Evolutionary conservation across 306 rosid species (phyloP), one percentile per base, ranked within the genome.

Genomic region (Datisca glomerata): DNA sequence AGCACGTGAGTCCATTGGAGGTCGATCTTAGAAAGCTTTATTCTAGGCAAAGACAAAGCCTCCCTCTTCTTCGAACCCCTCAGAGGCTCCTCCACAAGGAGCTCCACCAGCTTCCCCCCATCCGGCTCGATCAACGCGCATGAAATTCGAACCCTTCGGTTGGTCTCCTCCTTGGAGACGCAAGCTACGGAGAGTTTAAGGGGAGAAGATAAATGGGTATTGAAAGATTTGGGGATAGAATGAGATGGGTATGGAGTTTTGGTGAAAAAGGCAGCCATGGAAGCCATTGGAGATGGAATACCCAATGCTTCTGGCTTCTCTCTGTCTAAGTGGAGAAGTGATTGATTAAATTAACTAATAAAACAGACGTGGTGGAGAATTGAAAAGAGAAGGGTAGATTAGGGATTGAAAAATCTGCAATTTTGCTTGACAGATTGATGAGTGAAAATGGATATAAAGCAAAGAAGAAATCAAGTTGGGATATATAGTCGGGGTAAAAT

Each of bases 1-100:
- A 91, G 78, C 3, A 84, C 98, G 4, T 91, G 98, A 19, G 80
- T 80, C 96, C 98, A 91, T 32, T 84, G 72, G 11, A 74, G 35
- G 47, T 91, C 96, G 42, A 91, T 79, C 28, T 70, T 40, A 0
- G 96, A 75, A 14, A 91, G 84, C 53, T 71, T 59, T 47, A 91
- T 52, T 52, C 73, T 64, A 0, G 98, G 92, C 18, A 91, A 19
- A 37, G 71, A 61, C 8, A 77, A 59, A 13, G 91, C 94, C 24
- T 84, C 94, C 4, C 51, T 65, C 51, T 51, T 80, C 71, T 65
- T 91, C 72, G 24, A 57, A 16, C 59, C 72, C 35, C 67, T 66
- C 20, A 42, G 34, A 0, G 78, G 42, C 47, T 75, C 84, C 24
- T 55, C 68, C 2, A 84, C 94, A 17, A 91, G 49, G 6, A 91